phyloP scores from a whole-genome alignment of 2,329 filamentous ascomycete species.

The Neonectria punicea region DNA sequence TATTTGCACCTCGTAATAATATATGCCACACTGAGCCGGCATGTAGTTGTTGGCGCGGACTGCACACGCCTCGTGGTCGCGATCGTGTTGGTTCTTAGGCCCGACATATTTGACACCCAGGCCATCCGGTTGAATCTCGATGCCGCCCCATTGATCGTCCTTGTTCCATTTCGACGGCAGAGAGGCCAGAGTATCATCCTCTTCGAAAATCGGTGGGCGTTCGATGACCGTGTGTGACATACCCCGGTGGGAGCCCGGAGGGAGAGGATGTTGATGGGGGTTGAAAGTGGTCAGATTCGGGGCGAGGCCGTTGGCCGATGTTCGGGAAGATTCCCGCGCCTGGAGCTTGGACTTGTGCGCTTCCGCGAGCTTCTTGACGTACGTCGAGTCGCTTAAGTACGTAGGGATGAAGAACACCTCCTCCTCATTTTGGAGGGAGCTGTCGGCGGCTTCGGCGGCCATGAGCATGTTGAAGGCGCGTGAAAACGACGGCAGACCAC shows the following conservation, averaged over 20 bases:
- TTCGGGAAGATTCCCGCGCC: conserved; percentile 57
- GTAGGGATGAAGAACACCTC: conserved; percentile 81
- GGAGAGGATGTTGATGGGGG: conserved; percentile 45
- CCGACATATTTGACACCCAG: conserved; percentile 73
- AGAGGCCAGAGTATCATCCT: conserved; percentile 69
- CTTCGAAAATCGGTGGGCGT: conserved; percentile 69
- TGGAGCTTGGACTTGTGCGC: conserved; percentile 70
- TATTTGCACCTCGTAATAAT: conserved; percentile 84
- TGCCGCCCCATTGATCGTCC: conserved; percentile 75
- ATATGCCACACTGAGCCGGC: conserved; percentile 90
- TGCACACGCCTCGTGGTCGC: conserved; percentile 80
- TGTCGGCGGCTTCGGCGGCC: conserved; percentile 45
- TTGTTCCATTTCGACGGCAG: conserved; percentile 87
- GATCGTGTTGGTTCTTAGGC: conserved; percentile 58
- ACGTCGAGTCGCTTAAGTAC: conserved; percentile 81
- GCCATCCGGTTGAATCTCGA: conserved; percentile 81
- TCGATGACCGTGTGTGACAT: conserved; percentile 89
- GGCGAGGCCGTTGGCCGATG: conserved; percentile 30
- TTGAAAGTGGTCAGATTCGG: conserved; percentile 61
- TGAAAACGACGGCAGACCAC: conserved; percentile 58
- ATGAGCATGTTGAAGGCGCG: conserved; percentile 64
- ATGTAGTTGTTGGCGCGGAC: conserved; percentile 88
- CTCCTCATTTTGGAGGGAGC: conserved; percentile 39
- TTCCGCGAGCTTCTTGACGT: conserved; percentile 80
- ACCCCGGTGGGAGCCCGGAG: conserved; percentile 72